Evolutionary conservation across 768 basidiomycete genomes (phyloP), one percentile per base, ranked within the genome.

Genomic region (Lyophyllum atratum): DNA sequence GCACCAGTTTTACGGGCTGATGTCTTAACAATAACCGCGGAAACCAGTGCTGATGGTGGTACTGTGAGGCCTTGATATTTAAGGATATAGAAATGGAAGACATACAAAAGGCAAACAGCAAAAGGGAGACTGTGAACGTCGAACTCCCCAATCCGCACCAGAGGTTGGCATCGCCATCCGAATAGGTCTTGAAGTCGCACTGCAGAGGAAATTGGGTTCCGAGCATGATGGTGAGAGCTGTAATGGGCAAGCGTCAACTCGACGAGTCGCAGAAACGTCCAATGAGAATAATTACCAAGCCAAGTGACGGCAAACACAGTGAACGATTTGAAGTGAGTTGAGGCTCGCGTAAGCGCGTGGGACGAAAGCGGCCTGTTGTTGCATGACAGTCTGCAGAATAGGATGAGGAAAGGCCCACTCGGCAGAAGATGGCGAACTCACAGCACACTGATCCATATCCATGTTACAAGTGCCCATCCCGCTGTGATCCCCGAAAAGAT

Each of bases 351-450:
- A 7, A 29, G 33, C 17, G 55, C 44, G 21, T 68, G 62, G 0
- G 55, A 60, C 10, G 64, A 61, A 0, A 60, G 25, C 14, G 59
- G 64, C 7, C 40, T 44, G 37, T 62, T 56, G 50, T 62, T 62
- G 50, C 33, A 59, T 4, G 50, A 25, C 26, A 62, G 31, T 14
- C 58, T 56, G 6, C 8, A 15, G 25, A 6, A 31, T 26, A 22
- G 10, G 2, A 19, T 19, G 3, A 22, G 21, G 10, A 24, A 4
- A 5, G 15, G 12, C 14, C 11, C 21, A n/a, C 14, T 1, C 3
- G 25, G 24, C 2, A 44, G 31, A 31, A n/a, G 9, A 39, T 12
- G 21, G 24, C 19, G 50, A 29, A 43, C 51, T 14, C 28, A 52
- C 51, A 52, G 28, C 14, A 52, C 51, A 31, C 51, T 42, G 26